Evolutionary conservation across 208 protist genomes (phyloP).

Genomic region (Acanthamoeba quina): DNA sequence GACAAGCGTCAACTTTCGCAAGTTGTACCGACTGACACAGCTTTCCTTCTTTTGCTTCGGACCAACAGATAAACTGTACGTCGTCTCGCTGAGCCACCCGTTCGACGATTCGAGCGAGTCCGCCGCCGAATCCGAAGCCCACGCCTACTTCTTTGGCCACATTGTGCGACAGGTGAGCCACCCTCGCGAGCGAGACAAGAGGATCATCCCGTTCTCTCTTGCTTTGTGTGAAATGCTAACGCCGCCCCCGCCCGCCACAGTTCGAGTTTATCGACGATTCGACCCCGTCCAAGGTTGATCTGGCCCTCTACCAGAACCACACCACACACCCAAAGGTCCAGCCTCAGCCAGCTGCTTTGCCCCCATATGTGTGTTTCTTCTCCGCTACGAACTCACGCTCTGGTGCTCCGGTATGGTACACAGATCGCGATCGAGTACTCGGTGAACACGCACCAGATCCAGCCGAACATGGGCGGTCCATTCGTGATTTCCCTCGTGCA

Average conservation of each 20-base stretch:
- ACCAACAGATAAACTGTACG: neutral
- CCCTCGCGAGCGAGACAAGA: neutral
- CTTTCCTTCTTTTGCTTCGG: neutral
- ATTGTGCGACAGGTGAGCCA: neutral
- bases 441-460: neutral
- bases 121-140: neutral
- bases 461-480: conserved; percentile 1
- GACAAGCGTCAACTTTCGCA: neutral
- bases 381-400: neutral
- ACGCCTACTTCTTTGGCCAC: conserved; percentile 31
- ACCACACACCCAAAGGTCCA: conserved; percentile 14
- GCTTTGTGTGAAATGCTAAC: neutral
- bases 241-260: neutral
- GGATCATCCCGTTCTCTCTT: neutral
- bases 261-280: conserved; percentile 40
- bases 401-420: neutral
- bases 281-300: neutral
- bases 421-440: conserved; percentile 21
- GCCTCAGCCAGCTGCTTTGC: neutral
- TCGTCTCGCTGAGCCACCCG: neutral
- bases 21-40: neutral
- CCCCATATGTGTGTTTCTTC: neutral
- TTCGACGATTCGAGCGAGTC: neutral
- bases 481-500: conserved; percentile 23
- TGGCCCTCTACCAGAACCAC: conserved; percentile 32